phyloP scores from a whole-genome alignment of 1,284 basidiomycete species.

The Ceratorhiza oryzae-sativae region DNA sequence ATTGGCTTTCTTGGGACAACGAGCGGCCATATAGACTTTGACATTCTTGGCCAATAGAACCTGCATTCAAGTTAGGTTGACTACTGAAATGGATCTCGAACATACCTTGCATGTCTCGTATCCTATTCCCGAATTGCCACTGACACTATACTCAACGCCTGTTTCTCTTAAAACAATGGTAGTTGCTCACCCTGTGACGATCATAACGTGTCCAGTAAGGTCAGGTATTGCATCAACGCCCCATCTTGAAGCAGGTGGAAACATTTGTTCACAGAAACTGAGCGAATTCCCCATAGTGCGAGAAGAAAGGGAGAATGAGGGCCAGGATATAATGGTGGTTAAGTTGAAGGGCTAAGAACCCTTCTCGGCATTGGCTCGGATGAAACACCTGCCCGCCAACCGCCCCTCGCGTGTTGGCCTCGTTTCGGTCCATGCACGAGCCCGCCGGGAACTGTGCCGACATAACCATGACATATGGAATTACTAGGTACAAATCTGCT shows the following conservation, averaged over 20 bases:
- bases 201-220: conserved; percentile 39
- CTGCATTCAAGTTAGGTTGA: background rate
- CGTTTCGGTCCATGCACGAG: background rate
- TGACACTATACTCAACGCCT: background rate
- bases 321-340: background rate
- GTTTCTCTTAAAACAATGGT: background rate
- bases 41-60: conserved; percentile 41
- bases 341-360: background rate
- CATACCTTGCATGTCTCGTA: conserved; percentile 29
- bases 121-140: conserved; percentile 34
- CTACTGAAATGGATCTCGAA: background rate
- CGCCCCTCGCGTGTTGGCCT: background rate
- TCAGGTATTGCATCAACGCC: conserved; percentile 40
- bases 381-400: background rate
- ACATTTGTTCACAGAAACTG: conserved; percentile 34
- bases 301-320: background rate
- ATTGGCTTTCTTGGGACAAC: conserved; percentile 35
- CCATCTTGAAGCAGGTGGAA: conserved; percentile 38
- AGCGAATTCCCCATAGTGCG: conserved; percentile 13
- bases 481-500: background rate
- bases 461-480: background rate
- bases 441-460: background rate
- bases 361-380: background rate
- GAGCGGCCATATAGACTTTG: conserved; percentile 44
- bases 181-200: conserved; percentile 39